Evolutionary conservation across 495 filamentous ascomycete species (phyloP).

Genomic region (Sphaerosporella brunnea): DNA sequence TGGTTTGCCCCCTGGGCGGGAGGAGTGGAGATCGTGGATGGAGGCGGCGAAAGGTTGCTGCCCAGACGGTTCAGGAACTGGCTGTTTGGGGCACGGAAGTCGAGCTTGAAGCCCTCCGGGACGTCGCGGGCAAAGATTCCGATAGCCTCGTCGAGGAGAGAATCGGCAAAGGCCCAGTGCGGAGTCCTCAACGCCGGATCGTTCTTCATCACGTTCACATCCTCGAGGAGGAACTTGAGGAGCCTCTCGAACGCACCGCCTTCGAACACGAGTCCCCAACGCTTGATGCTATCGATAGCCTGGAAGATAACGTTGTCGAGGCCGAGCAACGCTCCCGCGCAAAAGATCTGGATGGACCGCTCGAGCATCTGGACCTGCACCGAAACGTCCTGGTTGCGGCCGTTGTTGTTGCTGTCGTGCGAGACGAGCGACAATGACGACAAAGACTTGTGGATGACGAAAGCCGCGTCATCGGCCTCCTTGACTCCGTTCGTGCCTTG

Average conservation of each 20-base stretch:
- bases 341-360: constrained; percentile 16
- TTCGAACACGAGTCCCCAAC: constrained; percentile 20
- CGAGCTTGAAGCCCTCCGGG: constrained; percentile 18
- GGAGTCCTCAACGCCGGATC: not conserved
- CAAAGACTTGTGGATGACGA: not conserved
- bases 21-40: too few relatives aligned
- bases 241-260: constrained; percentile 19
- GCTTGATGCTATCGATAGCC: constrained; percentile 14
- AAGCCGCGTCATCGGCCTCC: not conserved
- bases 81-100: constrained; percentile 17
- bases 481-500: constrained; percentile 3
- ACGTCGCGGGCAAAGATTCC: constrained; percentile 17
- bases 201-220: constrained; percentile 5
- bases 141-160: constrained; percentile 15
- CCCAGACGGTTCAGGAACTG: constrained; percentile 15
- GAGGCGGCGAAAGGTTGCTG: not conserved
- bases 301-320: constrained; percentile 18
- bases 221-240: constrained; percentile 17
- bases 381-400: not conserved
- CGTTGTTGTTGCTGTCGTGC: not conserved
- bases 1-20: not conserved
- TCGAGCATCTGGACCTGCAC: constrained; percentile 18
- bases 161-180: constrained; percentile 13
- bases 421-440: too few relatives aligned
- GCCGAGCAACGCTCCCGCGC: constrained; percentile 18